Evolutionary conservation across 768 basidiomycete genomes (phyloP).

Genomic region (Hirschioporus abietinus): DNA sequence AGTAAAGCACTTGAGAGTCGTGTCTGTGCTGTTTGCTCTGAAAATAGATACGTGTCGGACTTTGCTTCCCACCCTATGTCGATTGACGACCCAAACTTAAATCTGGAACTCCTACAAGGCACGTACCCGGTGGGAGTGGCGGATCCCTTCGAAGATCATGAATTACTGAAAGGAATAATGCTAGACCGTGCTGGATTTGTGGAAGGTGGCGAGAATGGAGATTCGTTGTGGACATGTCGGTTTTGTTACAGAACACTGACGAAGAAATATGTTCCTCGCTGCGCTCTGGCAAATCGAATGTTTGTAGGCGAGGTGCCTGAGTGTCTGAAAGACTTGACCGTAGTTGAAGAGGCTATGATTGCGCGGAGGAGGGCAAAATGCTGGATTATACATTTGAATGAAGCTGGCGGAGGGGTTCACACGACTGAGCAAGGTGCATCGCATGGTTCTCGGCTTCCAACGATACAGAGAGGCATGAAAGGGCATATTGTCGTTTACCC

Average conservation of each 20-base stretch:
- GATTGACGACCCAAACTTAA: background rate
- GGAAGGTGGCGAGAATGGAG: background rate
- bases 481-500: slow-evolving; percentile 40
- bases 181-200: slow-evolving; percentile 10
- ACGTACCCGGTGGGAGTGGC: background rate
- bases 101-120: background rate
- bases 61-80: background rate
- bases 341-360: slow-evolving; percentile 37
- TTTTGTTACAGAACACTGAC: slow-evolving; percentile 17
- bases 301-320: slow-evolving; percentile 26
- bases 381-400: slow-evolving; percentile 32
- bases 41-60: background rate
- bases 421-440: slow-evolving; percentile 9
- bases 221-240: slow-evolving; percentile 17
- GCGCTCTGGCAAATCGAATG: slow-evolving; percentile 28
- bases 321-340: slow-evolving; percentile 26
- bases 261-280: slow-evolving; percentile 16
- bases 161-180: background rate
- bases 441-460: slow-evolving; percentile 2
- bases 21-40: background rate
- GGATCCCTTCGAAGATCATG: background rate
- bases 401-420: slow-evolving; percentile 11
- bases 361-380: slow-evolving; percentile 30
- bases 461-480: slow-evolving; percentile 26
- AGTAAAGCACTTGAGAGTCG: background rate